A percentile compares a stretch with the other conserved stretches of the same genome.
These are phyloP conservation scores for Boeremia lycopersici DNA, from an alignment of 2,329 filamentous ascomycete species.

Conservation along the genomic window DNA sequence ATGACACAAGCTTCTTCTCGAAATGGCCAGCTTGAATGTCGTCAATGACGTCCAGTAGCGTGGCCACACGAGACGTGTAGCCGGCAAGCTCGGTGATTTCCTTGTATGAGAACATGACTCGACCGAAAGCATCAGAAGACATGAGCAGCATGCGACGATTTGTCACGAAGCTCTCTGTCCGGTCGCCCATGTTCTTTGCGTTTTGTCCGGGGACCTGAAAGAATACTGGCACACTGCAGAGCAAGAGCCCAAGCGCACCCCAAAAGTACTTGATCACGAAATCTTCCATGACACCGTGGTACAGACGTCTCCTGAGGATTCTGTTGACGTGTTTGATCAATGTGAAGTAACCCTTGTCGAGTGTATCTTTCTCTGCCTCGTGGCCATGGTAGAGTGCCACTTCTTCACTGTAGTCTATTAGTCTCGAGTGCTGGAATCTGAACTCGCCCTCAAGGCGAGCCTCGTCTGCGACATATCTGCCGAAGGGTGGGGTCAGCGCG, in stretches of 20 bases:
- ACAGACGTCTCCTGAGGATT: slow-evolving; percentile 86
- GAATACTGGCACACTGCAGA: slow-evolving; percentile 95
- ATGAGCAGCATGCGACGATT: slow-evolving; percentile 91
- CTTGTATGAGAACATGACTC: slow-evolving; percentile 61
- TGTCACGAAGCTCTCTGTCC: slow-evolving; percentile 81
- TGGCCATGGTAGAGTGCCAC: slow-evolving; percentile 91
- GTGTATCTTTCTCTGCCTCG: slow-evolving; percentile 90
- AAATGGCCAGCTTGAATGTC: slow-evolving; percentile 90
- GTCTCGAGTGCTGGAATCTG: slow-evolving; percentile 87
- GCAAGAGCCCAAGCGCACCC: slow-evolving; percentile 87
- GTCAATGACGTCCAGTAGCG: slow-evolving; percentile 89
- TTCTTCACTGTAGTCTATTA: slow-evolving; percentile 97
- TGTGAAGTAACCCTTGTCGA: slow-evolving; percentile 98
- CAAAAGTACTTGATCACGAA: slow-evolving; percentile 99
- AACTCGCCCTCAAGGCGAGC: slow-evolving; percentile 94
- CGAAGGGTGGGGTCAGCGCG: slow-evolving; percentile 91
- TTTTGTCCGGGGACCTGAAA: slow-evolving; percentile 78
- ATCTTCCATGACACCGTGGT: slow-evolving; percentile 99
- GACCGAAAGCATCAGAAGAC: slow-evolving; percentile 72
- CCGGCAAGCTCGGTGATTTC: slow-evolving; percentile 96
- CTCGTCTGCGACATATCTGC: slow-evolving; percentile 96
- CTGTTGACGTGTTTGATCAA: slow-evolving; percentile 99
- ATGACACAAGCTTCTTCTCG: slow-evolving; percentile 94
- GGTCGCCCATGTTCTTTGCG: slow-evolving; percentile 68
- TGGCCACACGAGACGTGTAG: slow-evolving; percentile 90